Evolutionary conservation across 2,329 filamentous ascomycete genomes (phyloP), one percentile per base, ranked within the genome.

Genomic region (Colletotrichum salicis): DNA sequence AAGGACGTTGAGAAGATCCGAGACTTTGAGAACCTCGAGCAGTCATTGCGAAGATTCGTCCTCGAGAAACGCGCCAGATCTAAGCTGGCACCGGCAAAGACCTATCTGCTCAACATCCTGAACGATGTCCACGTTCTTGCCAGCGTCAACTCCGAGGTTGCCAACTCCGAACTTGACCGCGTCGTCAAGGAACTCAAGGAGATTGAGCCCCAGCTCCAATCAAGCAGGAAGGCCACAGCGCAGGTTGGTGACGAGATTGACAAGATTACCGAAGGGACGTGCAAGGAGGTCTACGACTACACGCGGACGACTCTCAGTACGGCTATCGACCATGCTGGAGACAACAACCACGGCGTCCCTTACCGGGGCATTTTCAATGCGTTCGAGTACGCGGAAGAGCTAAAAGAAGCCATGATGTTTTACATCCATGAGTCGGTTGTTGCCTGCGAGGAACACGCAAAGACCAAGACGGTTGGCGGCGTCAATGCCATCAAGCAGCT

Each of bases 21-120:
- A 71, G 95, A 98, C 77, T 99, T 99, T 79, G 93, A 96, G 78
- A 92, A 92, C 64, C 87, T 99, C 5, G 96, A 99, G 81, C 90
- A 94, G 75, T 96, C 96, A 4, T 83, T 99, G 48, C 90, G 96
- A 71, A 91, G 95, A 56, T 99, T 99, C 76, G 96, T 99, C 8
- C 87, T 99, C 31, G 96, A 99, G 80, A 98, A 98, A 86, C 91
- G 96, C 67, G 95, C 96, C 59, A 91, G 95, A 35, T 98, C 96
- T 10, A 99, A 99, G 84, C 88, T 99, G 71, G 96, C 96, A 1
- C 96, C 96, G 5, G 96, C 96, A 7, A 95, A 95, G 82, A 98
- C 96, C 2, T 99, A 99, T 79, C 89, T 99, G 1, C 86, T 97
- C 77, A 99, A 99, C 80, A 92, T 98, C 31, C 87, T 99, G 41